Evolutionary conservation across 805 yeast species (phyloP), one percentile per base, ranked within the genome.

Genomic region (Candida ulmi): DNA sequence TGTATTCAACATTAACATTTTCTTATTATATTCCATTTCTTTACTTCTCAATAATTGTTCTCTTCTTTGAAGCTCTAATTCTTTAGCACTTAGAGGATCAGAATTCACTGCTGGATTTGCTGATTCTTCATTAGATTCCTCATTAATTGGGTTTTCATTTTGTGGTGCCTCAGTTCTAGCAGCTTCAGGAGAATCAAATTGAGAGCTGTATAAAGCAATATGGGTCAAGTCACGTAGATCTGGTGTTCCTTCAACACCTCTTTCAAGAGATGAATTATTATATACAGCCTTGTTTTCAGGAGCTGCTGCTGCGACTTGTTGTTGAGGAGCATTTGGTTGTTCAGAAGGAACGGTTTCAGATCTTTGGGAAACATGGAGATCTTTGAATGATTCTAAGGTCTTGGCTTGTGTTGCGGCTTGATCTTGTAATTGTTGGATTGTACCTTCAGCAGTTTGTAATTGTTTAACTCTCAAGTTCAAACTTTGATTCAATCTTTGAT

Each of bases 171-270:
- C 28, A 8, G 6, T 13, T 11, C 6, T 26, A 26, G n/a, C 26
- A 30, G 24, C 15, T 11, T 15, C 24, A 30, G 55, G 51, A 1
- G 55, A 44, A 24, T 52, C 57, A 33, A 52, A 38, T 21, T 48
- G 42, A 19, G 54, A 41, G 33, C 45, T 32, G 21, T 41, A 45
- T 12, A 51, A 5, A 13, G 61, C 56, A 35, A 44, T 46, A 28
- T 49, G 54, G 4, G 55, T 41, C 32, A 55, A 40, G 39, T 55
- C 59, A 36, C 55, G 48, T 16, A 55, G 39, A 44, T 54, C 60
- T 17, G 60, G 59, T 1, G 60, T 55, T n/a, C 58, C 60, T 5
- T 26, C n/a, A 11, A 13, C 28, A 26, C 28, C 28, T 26, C 28
- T 26, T 9, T 26, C 15, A 26, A 13, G n/a, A 26, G 6, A 7